These are phyloP conservation scores for Tarenaya hassleriana DNA, from an alignment of 345 rosid species.

Conservation along the genomic window DNA sequence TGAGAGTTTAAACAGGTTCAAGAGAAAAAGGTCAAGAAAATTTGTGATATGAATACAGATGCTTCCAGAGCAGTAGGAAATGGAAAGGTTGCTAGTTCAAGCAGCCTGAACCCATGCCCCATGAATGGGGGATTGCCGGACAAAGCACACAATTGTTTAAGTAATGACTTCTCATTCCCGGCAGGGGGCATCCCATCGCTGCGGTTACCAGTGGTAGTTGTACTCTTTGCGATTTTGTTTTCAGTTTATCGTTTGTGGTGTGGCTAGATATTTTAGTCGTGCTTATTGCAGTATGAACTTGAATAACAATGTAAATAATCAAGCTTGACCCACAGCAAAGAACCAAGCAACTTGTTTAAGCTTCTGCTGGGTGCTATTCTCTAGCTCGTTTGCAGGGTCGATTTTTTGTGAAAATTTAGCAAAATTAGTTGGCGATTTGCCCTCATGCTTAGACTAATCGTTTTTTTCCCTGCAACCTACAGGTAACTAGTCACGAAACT, in stretches of 20 bases:
- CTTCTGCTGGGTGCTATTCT: slow-evolving; percentile 2
- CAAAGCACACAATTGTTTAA: slow-evolving; percentile 30
- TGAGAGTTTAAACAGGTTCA: slow-evolving; percentile 57
- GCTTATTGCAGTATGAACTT: slow-evolving; percentile 6
- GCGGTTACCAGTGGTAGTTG: slow-evolving; percentile 86
- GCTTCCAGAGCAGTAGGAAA: slow-evolving; percentile 57
- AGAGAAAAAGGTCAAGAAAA: slow-evolving; percentile 90
- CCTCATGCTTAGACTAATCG: slow-evolving; percentile 18
- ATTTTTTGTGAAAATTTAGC: slow-evolving; percentile 7
- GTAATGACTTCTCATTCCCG: slow-evolving; percentile 53
- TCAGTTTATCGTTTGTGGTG: neutral
- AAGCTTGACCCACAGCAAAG: slow-evolving; percentile 10
- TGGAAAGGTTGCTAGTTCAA: slow-evolving; percentile 58
- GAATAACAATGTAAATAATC: neutral
- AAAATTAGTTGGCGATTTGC: neutral
- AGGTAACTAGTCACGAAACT: slow-evolving; percentile 84
- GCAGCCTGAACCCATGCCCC: slow-evolving; percentile 33
- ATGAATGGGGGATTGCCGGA: slow-evolving; percentile 61
- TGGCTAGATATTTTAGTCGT: neutral
- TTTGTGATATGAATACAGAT: slow-evolving; percentile 71
- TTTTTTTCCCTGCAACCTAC: slow-evolving; percentile 17
- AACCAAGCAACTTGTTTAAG: neutral
- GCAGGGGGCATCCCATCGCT: slow-evolving; percentile 73
- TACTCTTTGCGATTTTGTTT: slow-evolving; percentile 17
- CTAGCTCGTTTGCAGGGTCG: neutral